Conservation (phyloP, 345 rosid genomes). For the Euphorbia peplus region DNA sequence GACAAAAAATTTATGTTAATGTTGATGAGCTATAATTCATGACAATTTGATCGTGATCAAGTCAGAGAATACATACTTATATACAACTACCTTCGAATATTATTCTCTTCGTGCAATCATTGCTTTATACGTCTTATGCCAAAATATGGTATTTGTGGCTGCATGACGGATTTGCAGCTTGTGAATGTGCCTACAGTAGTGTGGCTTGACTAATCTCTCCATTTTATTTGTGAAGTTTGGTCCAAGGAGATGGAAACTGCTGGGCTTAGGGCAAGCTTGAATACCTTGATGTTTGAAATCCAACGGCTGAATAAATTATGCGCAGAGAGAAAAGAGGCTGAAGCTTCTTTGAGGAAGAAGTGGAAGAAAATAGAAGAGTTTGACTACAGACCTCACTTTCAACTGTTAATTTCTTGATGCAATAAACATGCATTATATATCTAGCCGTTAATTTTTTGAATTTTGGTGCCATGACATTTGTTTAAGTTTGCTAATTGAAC, state of each 20-base stretch:
- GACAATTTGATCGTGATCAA: background rate
- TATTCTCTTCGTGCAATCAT: background rate
- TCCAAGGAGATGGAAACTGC: constrained; percentile 87
- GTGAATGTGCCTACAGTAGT: constrained; percentile 15
- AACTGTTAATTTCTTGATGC: too few species aligned
- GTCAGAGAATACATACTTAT: background rate
- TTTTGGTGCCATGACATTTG: background rate
- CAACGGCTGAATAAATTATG: constrained; percentile 73
- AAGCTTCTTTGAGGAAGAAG: constrained; percentile 78
- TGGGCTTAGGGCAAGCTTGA: constrained; percentile 83
- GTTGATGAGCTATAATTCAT: background rate
- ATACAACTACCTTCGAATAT: background rate
- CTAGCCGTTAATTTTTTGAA: background rate
- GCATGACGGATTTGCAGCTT: background rate
- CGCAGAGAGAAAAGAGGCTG: constrained; percentile 91
- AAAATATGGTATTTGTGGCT: background rate
- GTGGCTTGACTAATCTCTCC: constrained; percentile 21
- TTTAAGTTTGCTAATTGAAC: background rate
- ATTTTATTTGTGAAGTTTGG: constrained; percentile 60
- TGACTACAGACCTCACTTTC: constrained; percentile 90
- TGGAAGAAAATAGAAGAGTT: constrained; percentile 97
- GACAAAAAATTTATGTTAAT: background rate
- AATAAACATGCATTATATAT: background rate
- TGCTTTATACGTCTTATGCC: background rate
- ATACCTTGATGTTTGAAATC: constrained; percentile 73